Evolutionary conservation across 257 asterid species (phyloP), one percentile per base, ranked within the genome.

Genomic region (Salvia rosmarinus): DNA sequence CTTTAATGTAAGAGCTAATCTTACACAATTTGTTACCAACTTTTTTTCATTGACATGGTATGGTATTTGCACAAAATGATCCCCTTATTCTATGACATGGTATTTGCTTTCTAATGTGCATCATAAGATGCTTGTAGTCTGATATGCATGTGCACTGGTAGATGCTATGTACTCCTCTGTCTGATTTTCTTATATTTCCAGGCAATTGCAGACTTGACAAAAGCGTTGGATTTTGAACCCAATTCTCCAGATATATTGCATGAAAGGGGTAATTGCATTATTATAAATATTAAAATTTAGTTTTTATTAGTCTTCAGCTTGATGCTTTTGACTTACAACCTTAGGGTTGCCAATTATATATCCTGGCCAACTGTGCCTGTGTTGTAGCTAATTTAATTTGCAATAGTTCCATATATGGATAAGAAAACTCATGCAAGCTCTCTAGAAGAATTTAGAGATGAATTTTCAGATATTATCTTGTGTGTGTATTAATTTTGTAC

Each of bases 121-220:
- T 81, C 60, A 54, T 34, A 47, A 16, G 39, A 47, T 23, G 63
- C 39, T 14, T 70, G 58, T 64, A 14, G 52, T 56, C 19, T 46
- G 56, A 47, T 3, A 19, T 50, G 12, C 46, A 9, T 50, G 69
- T 32, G 40, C 34, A 34, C 13, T 32, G 20, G 37, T 64, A 54
- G 37, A 62, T 44, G 28, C 37, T 28, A 58, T 76, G 58, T 23
- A 51, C 19, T 69, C 43, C 32, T 71, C 42, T 69, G 54, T 59
- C 67, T 70, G 37, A 78, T 52, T 46, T 43, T 72, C 70, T 74
- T 64, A 59, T 56, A 67, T 75, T 60, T 56, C 69, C 92, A 95
- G 99, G 99, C 98, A 78, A 89, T 95, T 80, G 77, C 88, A 34
- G 99, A 95, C 85, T 79, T 95, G 90, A 89, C 97, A 20, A 92